Base-by-base conservation (phyloP, 306 rosid species). In the Heteromeles arbutifolia region DNA sequence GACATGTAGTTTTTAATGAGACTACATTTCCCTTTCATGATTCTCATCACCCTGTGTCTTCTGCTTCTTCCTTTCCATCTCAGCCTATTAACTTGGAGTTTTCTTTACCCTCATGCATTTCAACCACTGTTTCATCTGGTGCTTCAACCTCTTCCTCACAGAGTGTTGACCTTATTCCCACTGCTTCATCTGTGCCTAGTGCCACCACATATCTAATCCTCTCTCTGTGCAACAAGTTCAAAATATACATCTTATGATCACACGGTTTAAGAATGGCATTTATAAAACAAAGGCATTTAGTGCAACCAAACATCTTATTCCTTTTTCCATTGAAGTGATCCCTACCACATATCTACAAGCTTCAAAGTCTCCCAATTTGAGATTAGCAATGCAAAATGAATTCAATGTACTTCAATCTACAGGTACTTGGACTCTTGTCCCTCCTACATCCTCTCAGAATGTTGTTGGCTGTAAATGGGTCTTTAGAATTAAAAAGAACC, bases 111-210 rank as follows among this genome's bases (percentile, higher is more conserved):
- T 11, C 4, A 11, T 13, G 0, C 1, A 32, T 32, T 32, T 32
- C 37, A 0, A 1, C 37, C 0, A 0, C 0, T 34, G 37, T 0
- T 34, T 2, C 1, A 34, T 1, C 2, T 34, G 1, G 8, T 34
- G 0, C 37, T n/a, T 39, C 12, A 39, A 10, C 45, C 0, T 4
- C 14, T 4, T 43, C 0, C 14, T 43, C 13, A 29, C 31, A 28
- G 0, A 41, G 13, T 41, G 1, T 1, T 5, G 37, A 5, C 0
- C 37, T 1, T 32, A 32, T 1, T 1, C 1, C 34, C 5, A 4
- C 0, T 43, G 4, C 14, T 19, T 52, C n/a, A 17, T 0, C 0
- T 1, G 0, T 5, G 0, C 15, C 1, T 0, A 3, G 3, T 21
- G 2, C 0, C 11, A 53, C n/a, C 22, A 13, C 0, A 39, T 3